Percentiles rank a stretch among this genome's conserved stretches.
Conservation (phyloP, 768 basidiomycete genomes). For the Asterophora parasitica region DNA sequence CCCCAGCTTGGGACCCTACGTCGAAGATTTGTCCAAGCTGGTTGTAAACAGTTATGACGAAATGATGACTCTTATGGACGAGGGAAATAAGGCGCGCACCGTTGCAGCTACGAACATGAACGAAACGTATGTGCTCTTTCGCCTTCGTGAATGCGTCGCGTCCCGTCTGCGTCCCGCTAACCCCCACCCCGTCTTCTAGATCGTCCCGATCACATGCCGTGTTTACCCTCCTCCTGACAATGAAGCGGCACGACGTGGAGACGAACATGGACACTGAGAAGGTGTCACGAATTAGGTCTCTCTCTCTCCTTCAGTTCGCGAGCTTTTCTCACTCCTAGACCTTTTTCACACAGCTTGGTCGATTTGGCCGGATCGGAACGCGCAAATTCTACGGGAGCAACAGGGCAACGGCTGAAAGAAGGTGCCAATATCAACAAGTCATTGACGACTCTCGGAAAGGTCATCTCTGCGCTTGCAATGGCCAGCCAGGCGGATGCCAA, state of each 20-base stretch:
- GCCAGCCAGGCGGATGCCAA: constrained; percentile 63
- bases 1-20: constrained; percentile 94
- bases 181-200: constrained; percentile 31
- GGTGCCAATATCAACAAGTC: constrained; percentile 99
- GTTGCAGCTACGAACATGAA: constrained; percentile 99
- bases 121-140: constrained; percentile 64
- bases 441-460: constrained; percentile 94
- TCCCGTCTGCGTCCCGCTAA: constrained; percentile 5
- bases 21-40: constrained; percentile 94
- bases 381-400: constrained; percentile 97
- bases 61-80: constrained; percentile 99
- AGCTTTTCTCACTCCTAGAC: constrained; percentile 9
- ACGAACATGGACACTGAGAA: constrained; percentile 95
- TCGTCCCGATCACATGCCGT: constrained; percentile 98
- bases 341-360: constrained; percentile 55
- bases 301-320: constrained; percentile 3
- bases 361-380: constrained; percentile 97
- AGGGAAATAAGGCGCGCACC: constrained; percentile 97
- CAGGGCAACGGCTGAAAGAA: constrained; percentile 93
- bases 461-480: constrained; percentile 85
- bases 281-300: constrained; percentile 88
- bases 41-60: constrained; percentile 89
- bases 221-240: constrained; percentile 91
- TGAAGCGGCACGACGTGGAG: constrained; percentile 79
- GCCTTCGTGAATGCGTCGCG: background rate